These are phyloP conservation scores for Ceratocystis papillata DNA, from an alignment of 2,329 filamentous ascomycete genomes.

Conservation along the genomic window DNA sequence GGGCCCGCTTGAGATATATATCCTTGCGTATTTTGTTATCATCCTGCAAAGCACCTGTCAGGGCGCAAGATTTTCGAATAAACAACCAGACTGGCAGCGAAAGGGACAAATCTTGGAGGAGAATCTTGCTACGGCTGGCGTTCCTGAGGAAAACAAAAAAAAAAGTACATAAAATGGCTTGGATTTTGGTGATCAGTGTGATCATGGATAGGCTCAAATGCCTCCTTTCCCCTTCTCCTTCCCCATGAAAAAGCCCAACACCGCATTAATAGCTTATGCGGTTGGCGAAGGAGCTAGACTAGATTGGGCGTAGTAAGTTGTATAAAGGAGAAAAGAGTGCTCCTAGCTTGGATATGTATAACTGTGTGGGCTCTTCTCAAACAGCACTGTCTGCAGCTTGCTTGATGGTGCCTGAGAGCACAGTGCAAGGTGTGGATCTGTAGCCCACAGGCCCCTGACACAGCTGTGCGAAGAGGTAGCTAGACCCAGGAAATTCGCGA, in stretches of 20 bases:
- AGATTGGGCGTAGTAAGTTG: background rate
- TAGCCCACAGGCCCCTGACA: background rate
- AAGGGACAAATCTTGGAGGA: too few relatives aligned
- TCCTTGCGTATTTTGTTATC: too few relatives aligned
- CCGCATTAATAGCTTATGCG: constrained; percentile 9
- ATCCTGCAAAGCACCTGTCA: too few relatives aligned
- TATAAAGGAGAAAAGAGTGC: background rate
- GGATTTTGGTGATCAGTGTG: background rate
- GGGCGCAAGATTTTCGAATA: too few relatives aligned
- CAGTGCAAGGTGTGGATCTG: background rate
- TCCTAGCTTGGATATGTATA: background rate
- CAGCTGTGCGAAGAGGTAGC: background rate
- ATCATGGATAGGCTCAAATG: background rate
- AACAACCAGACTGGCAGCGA: too few relatives aligned
- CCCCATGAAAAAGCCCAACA: constrained; percentile 7
- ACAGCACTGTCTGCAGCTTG: background rate
- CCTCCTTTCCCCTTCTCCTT: background rate
- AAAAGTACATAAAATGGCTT: background rate
- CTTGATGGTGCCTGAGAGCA: background rate
- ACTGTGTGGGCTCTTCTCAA: background rate
- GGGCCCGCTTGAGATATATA: too few relatives aligned
- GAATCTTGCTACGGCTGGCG: too few relatives aligned
- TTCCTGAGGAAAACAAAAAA: background rate
- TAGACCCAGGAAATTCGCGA: background rate
- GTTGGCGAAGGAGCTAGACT: constrained; percentile 1